Percentiles rank a stretch among this genome's conserved stretches.
phyloP scores from a whole-genome alignment of 1,284 basidiomycete species.

The Tilletiopsis washingtonensis region DNA sequence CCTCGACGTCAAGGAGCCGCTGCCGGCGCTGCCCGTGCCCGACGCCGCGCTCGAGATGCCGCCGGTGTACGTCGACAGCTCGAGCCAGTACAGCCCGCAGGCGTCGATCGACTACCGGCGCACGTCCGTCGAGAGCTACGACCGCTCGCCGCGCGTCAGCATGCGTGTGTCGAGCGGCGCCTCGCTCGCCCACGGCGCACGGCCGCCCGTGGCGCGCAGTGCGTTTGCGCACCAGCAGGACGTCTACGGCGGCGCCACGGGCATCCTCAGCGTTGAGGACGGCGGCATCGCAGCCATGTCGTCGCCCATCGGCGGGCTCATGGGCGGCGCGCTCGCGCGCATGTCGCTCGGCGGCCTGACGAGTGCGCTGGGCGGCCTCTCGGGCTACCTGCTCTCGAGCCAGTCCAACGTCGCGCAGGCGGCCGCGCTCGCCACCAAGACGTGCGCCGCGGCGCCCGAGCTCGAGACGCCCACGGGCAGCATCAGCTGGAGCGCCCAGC shows the following conservation, averaged over 20 bases:
- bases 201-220: not conserved
- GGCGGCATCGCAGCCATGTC: not conserved
- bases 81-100: not conserved
- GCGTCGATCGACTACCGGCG: constrained; percentile 4
- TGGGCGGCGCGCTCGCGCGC: not conserved
- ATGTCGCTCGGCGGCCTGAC: not conserved
- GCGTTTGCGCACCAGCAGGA: not conserved
- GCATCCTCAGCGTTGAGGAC: too few relatives aligned
- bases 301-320: too few relatives aligned
- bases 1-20: constrained; percentile 8
- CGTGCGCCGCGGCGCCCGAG: too few relatives aligned
- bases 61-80: constrained; percentile 22
- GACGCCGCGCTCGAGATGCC: constrained; percentile 31
- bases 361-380: not conserved
- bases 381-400: not conserved
- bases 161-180: not conserved
- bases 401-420: not conserved
- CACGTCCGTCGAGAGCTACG: not conserved
- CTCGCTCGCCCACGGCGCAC: not conserved
- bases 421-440: not conserved
- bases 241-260: not conserved
- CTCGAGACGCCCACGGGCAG: too few relatives aligned
- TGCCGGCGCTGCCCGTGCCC: constrained; percentile 23
- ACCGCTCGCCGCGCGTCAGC: not conserved
- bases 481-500: too few relatives aligned